Percentiles rank a stretch among this genome's conserved stretches.
These are phyloP conservation scores for Phytopythium montanum DNA, from an alignment of 352 stramenopile species.

Conservation along the genomic window DNA sequence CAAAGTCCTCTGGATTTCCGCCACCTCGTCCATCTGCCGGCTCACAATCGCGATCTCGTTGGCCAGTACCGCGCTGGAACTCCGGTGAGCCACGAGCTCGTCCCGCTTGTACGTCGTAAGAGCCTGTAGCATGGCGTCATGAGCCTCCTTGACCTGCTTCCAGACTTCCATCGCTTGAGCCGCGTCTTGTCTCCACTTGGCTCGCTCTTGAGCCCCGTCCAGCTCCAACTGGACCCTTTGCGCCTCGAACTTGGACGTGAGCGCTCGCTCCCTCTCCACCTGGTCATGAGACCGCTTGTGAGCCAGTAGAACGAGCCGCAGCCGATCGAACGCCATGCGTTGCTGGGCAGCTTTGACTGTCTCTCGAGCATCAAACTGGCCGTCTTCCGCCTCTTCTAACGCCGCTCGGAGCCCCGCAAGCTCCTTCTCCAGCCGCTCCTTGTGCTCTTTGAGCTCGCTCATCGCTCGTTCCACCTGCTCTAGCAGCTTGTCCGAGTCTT, in stretches of 20 bases:
- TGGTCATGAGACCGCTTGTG: constrained; percentile 27
- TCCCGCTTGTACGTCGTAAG: constrained; percentile 82
- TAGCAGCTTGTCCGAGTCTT: constrained; percentile 77
- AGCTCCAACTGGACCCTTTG: constrained; percentile 16
- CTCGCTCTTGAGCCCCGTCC: constrained; percentile 23
- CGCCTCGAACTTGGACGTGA: constrained; percentile 6
- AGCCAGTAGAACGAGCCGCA: constrained; percentile 40
- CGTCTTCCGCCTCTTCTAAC: constrained; percentile 71
- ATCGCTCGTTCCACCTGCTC: constrained; percentile 74
- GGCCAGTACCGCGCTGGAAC: constrained; percentile 60
- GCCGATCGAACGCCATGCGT: constrained; percentile 43
- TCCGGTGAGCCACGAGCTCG: constrained; percentile 70
- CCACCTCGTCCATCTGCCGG: constrained; percentile 76
- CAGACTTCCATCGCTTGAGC: constrained; percentile 27
- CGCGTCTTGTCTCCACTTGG: constrained; percentile 24
- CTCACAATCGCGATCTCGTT: constrained; percentile 72
- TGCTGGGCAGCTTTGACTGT: constrained; percentile 55
- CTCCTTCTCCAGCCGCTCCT: constrained; percentile 63
- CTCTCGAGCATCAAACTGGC: constrained; percentile 64
- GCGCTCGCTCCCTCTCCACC: neutral
- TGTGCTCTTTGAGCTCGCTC: constrained; percentile 65
- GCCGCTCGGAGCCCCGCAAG: constrained; percentile 39
- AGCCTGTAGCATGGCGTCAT: constrained; percentile 62
- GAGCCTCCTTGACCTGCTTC: constrained; percentile 30
- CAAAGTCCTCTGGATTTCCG: constrained; percentile 47